These are phyloP conservation scores for Candolleomyces eurysporus DNA, from an alignment of 768 basidiomycete species.

Conservation along the genomic window DNA sequence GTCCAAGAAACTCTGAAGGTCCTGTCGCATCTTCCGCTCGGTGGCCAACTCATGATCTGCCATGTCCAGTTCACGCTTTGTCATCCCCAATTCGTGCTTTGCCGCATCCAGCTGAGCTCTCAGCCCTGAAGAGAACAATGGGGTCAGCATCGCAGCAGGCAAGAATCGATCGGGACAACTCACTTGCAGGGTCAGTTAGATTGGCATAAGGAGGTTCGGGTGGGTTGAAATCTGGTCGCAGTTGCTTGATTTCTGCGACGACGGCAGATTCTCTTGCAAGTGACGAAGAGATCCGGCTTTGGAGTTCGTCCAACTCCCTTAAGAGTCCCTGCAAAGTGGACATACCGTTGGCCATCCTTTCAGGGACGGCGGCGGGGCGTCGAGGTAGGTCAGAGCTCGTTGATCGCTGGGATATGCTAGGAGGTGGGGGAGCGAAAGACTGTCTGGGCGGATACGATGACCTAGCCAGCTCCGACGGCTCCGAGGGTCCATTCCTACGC, in stretches of 20 bases:
- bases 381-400: too few species aligned
- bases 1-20: conserved; percentile 41
- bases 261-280: neutral
- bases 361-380: too few species aligned
- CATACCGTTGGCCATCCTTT: too few species aligned
- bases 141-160: neutral
- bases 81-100: neutral
- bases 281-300: neutral
- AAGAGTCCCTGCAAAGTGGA: neutral
- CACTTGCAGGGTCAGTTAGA: neutral
- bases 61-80: too few species aligned
- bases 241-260: neutral
- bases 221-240: neutral
- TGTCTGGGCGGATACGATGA: too few species aligned
- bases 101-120: conserved; percentile 1
- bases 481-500: too few species aligned
- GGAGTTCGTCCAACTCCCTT: conserved; percentile 1
- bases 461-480: too few species aligned
- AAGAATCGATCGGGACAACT: neutral
- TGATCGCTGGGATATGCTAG: too few species aligned
- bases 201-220: neutral
- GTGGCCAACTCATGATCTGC: neutral
- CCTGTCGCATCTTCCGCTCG: conserved; percentile 35
- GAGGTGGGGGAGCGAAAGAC: too few species aligned
- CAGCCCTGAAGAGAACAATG: neutral